Evolutionary conservation across 257 asterid species (phyloP), one percentile per base, ranked within the genome.

Genomic region (Striga asiatica): DNA sequence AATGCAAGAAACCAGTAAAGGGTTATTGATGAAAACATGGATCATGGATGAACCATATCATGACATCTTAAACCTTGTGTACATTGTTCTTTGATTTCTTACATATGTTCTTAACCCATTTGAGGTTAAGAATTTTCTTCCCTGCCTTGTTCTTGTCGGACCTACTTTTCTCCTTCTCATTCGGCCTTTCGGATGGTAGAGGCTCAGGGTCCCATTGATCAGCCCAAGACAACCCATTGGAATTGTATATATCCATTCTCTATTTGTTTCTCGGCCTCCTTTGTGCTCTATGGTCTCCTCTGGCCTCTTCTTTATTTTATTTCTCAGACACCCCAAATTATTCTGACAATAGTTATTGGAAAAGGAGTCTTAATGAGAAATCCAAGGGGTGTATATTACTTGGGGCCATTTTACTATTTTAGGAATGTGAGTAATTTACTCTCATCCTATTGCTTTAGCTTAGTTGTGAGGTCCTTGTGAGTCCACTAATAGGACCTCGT

Each of bases 161-260:
- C 28, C 71, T 76, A 13, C 77, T 62, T 52, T 71, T 71, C 0
- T 58, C 58, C 46, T 71, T 75, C 42, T 69, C 69, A 1, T 69
- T 50, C 8, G 60, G 62, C n/a, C 66, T 39, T 38, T 72, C 78
- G 0, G 80, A 61, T 14, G 86, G 78, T 6, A 75, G 54, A 29
- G 95, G 92, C 19, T 85, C 78, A 3, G 95, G 95, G 57, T 81
- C 95, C 97, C 97, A 89, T 35, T 89, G 95, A 53, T 89, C 97
- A 5, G 97, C 95, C 97, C 97, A 89, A 7, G 95, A 82, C 17
- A 74, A 69, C 64, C 94, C 97, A 6, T 78, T 79, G 2, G 93
- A 62, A 37, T 66, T 61, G 66, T 76, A 81, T 21, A 79, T 29
- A 64, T 83, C 93, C 95, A 85, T 82, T 42, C 41, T 23, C 29